Evolutionary conservation across 352 stramenopile genomes (phyloP).

Genomic region (Phytophthora sansomeana): DNA sequence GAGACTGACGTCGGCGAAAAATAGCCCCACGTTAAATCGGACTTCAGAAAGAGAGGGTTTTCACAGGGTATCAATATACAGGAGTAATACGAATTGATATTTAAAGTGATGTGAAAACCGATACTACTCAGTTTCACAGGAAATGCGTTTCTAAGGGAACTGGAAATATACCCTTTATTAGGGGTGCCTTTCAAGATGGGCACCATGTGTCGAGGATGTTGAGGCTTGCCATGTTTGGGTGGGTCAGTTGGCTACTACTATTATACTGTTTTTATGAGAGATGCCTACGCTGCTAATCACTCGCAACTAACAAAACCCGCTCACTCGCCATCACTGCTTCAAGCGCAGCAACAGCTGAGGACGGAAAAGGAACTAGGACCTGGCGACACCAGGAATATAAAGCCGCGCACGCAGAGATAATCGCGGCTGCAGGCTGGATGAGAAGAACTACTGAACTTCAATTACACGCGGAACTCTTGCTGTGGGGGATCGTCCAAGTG

Average conservation of each 20-base stretch:
- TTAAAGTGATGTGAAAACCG: too few species aligned
- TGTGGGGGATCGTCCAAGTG: constrained; percentile 49
- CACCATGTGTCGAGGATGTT: too few species aligned
- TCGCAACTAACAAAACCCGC: constrained; percentile 39
- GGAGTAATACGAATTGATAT: too few species aligned
- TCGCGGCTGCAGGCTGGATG: neutral
- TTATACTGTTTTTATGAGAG: constrained; percentile 30
- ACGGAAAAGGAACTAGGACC: constrained; percentile 15
- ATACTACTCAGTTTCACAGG: too few species aligned
- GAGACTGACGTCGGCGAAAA: too few species aligned
- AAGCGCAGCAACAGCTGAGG: constrained; percentile 24
- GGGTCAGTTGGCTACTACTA: constrained; percentile 36
- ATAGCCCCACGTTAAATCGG: too few species aligned
- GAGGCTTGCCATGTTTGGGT: too few species aligned
- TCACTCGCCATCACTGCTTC: constrained; percentile 21
- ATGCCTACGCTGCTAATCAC: constrained; percentile 18
- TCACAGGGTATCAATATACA: too few species aligned
- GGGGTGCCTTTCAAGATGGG: too few species aligned
- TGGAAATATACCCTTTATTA: neutral
- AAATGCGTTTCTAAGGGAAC: too few species aligned
- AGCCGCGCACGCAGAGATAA: constrained; percentile 3
- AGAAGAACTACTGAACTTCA: constrained; percentile 7
- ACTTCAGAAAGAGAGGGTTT: too few species aligned
- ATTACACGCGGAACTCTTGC: constrained; percentile 44
- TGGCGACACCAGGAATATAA: constrained; percentile 24